phyloP scores from a whole-genome alignment of 441 rosid genomes.

The Sinapis alba region DNA sequence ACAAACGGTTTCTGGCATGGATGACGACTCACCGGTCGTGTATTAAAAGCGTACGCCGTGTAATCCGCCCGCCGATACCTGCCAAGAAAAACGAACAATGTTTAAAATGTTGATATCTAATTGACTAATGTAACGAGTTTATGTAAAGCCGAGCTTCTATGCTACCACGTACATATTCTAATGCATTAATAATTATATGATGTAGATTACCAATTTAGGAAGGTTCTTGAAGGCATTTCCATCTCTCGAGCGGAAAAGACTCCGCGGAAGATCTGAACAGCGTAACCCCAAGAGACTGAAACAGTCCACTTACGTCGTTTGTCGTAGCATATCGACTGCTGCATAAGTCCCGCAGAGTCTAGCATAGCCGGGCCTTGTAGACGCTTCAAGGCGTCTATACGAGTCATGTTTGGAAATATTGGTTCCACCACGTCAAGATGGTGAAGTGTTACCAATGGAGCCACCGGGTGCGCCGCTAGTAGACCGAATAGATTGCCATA shows the following conservation, averaged over 20 bases:
- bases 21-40: constrained; percentile 86
- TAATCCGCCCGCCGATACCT: constrained; percentile 79
- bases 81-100: neutral
- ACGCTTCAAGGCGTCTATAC: constrained; percentile 72
- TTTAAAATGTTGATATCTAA: neutral
- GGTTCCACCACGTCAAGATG: constrained; percentile 95
- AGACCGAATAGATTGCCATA: constrained; percentile 94
- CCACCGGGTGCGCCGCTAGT: constrained; percentile 87
- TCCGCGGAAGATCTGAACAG: constrained; percentile 85
- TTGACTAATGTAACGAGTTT: neutral
- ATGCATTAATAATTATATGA: neutral
- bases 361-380: constrained; percentile 63
- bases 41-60: constrained; percentile 94
- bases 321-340: constrained; percentile 93
- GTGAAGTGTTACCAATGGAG: constrained; percentile 87
- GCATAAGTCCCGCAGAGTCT: constrained; percentile 90
- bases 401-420: constrained; percentile 80
- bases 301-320: constrained; percentile 72
- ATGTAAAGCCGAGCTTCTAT: neutral
- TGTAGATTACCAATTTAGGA: constrained; percentile 81
- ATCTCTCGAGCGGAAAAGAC: constrained; percentile 84
- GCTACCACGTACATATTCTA: neutral
- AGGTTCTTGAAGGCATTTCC: constrained; percentile 95
- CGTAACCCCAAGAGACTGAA: constrained; percentile 95
- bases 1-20: constrained; percentile 96